phyloP scores from a whole-genome alignment of 495 filamentous ascomycete genomes.

The Daldinia bambusicola region DNA sequence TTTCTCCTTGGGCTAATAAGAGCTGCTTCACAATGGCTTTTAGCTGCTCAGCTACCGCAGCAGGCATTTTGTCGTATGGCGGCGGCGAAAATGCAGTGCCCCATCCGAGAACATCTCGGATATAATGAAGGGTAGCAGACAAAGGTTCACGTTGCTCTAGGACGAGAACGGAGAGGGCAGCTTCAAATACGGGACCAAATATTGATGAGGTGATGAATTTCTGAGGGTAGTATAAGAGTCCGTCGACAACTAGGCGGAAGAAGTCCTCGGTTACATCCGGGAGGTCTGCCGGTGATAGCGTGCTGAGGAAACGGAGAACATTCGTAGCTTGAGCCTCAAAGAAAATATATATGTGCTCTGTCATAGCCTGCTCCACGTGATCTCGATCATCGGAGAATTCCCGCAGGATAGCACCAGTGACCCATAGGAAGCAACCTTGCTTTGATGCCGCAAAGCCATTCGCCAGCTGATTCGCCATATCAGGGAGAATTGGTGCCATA shows the following conservation, averaged over 20 bases:
- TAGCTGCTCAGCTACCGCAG: conserved; percentile 63
- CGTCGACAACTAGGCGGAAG: conserved; percentile 90
- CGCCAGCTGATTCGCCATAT: conserved; percentile 86
- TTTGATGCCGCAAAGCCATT: conserved; percentile 83
- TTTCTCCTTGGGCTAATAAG: conserved; percentile 75
- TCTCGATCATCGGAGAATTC: conserved; percentile 93
- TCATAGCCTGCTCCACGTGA: conserved; percentile 81
- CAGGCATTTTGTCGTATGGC: conserved; percentile 71
- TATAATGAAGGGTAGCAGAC: conserved; percentile 89
- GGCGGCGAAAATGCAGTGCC: conserved; percentile 76
- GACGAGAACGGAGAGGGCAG: conserved; percentile 82
- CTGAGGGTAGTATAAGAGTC: conserved; percentile 89
- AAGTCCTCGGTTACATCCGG: conserved; percentile 99
- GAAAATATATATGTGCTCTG: conserved; percentile 89
- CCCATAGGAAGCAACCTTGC: conserved; percentile 98
- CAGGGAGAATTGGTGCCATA: conserved; percentile 83
- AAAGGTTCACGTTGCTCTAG: conserved; percentile 91
- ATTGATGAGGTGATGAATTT: conserved; percentile 80
- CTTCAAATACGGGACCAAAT: conserved; percentile 83
- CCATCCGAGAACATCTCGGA: conserved; percentile 92
- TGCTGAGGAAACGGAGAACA: conserved; percentile 89
- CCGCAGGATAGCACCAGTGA: conserved; percentile 90
- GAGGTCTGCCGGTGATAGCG: conserved; percentile 83
- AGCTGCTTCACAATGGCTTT: conserved; percentile 77
- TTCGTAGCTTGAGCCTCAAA: conserved; percentile 90